Percentiles rank a stretch among this genome's conserved stretches.
These are phyloP conservation scores for Paramecium pentaurelia DNA, from an alignment of 73 alveolate genomes.

Conservation along the genomic window DNA sequence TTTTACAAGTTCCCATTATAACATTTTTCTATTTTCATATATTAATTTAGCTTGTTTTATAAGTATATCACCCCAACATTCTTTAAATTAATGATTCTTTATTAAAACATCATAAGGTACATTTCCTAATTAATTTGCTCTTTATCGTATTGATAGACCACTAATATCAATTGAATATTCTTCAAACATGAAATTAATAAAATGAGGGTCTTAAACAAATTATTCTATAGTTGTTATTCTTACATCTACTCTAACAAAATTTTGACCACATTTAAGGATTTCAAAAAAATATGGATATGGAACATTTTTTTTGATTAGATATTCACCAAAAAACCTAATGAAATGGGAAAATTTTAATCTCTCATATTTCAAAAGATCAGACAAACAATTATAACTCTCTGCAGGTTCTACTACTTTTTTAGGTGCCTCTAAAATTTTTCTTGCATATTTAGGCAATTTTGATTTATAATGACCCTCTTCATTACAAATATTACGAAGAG, in stretches of 20 bases:
- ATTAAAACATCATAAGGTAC: background rate
- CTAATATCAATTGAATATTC: background rate
- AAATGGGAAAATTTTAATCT: background rate
- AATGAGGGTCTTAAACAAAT: background rate
- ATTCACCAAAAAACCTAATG: background rate
- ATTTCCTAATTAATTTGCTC: background rate
- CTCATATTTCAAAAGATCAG: background rate
- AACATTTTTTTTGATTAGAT: background rate
- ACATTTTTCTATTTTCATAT: background rate
- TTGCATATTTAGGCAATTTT: background rate
- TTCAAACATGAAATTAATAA: background rate
- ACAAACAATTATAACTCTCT: background rate
- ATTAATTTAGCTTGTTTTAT: background rate
- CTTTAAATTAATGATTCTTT: background rate
- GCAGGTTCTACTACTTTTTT: background rate
- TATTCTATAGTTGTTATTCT: background rate
- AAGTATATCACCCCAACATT: background rate
- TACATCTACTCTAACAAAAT: background rate
- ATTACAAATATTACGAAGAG: background rate
- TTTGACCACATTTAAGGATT: background rate
- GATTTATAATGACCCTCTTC: background rate
- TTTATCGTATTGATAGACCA: background rate
- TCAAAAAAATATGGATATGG: background rate
- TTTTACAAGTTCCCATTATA: background rate
- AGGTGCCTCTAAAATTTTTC: background rate